Conservation (phyloP, 202 grass and related monocot genomes). For the Digitaria exilis region DNA sequence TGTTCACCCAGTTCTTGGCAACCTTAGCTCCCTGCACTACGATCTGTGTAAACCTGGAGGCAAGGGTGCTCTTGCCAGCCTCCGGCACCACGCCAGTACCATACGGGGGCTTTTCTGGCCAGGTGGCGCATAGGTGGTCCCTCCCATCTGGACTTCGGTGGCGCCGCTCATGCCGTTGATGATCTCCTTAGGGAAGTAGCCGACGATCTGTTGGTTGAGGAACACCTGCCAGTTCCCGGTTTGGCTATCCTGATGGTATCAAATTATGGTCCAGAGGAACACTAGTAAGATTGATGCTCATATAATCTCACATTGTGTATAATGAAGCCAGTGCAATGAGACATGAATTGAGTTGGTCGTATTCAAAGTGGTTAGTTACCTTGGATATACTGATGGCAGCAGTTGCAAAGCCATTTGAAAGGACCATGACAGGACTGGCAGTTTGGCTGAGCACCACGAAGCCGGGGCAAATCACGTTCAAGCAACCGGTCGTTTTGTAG, state of each 20-base stretch:
- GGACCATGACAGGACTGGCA: background rate
- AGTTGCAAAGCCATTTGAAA: background rate
- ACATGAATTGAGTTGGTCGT: background rate
- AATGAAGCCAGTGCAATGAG: background rate
- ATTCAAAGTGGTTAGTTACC: background rate
- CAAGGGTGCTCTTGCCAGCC: background rate
- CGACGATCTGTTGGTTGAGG: background rate
- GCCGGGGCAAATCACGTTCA: background rate
- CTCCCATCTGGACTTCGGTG: background rate
- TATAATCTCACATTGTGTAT: too few relatives aligned
- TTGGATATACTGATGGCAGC: background rate
- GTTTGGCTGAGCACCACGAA: background rate
- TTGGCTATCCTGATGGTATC: background rate
- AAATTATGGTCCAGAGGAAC: too few relatives aligned
- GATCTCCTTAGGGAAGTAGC: constrained; percentile 18
- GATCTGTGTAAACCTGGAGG: background rate
- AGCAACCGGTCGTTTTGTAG: background rate
- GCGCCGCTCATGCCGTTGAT: background rate
- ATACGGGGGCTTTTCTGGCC: background rate
- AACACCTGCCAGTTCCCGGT: background rate
- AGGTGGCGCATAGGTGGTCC: background rate
- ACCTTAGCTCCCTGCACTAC: background rate
- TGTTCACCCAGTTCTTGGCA: background rate
- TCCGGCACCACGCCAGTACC: background rate
- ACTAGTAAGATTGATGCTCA: too few relatives aligned